Evolutionary conservation across 2,329 filamentous ascomycete genomes (phyloP).

Genomic region (Neoascochyta sp.): DNA sequence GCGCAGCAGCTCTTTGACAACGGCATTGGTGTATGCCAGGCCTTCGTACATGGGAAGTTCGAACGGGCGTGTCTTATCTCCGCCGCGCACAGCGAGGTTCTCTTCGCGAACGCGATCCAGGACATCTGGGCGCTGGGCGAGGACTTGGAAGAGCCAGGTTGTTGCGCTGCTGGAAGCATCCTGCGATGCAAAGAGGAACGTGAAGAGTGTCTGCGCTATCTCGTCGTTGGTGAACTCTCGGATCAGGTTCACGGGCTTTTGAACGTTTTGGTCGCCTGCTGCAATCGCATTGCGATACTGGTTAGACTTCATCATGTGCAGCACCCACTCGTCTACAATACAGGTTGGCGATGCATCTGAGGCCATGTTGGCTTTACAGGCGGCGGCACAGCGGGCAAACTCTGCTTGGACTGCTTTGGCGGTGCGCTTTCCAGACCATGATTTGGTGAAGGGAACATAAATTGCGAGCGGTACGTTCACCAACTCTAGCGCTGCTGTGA

Average conservation of each 20-base stretch:
- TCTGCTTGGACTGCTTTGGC: conserved; percentile 84
- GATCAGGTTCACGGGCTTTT: conserved; percentile 79
- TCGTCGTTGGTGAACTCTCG: conserved; percentile 85
- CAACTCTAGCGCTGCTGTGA: conserved; percentile 88
- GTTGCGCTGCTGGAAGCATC: conserved; percentile 89
- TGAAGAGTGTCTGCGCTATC: conserved; percentile 88
- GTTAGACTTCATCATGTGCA: conserved; percentile 79
- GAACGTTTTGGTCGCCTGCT: conserved; percentile 61
- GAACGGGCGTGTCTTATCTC: conserved; percentile 64
- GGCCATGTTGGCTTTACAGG: conserved; percentile 86
- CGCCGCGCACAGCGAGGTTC: conserved; percentile 70
- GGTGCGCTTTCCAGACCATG: conserved; percentile 94
- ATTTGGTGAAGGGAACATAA: conserved; percentile 88
- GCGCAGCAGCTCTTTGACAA: conserved; percentile 63
- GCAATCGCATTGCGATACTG: conserved; percentile 73
- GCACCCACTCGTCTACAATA: conserved; percentile 92
- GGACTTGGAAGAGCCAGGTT: conserved; percentile 91
- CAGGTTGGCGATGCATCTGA: conserved; percentile 79
- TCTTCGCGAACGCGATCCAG: conserved; percentile 85
- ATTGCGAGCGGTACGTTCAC: conserved; percentile 83
- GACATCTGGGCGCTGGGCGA: conserved; percentile 84
- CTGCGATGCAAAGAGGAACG: conserved; percentile 93
- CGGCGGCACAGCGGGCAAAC: conserved; percentile 84
- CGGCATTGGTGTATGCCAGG: conserved; percentile 82
- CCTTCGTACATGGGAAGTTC: conserved; percentile 82